A percentile compares a stretch with the other conserved stretches of the same genome.
Conservation (phyloP, 2,329 filamentous ascomycete species). For the Cryphonectria parasitica region DNA sequence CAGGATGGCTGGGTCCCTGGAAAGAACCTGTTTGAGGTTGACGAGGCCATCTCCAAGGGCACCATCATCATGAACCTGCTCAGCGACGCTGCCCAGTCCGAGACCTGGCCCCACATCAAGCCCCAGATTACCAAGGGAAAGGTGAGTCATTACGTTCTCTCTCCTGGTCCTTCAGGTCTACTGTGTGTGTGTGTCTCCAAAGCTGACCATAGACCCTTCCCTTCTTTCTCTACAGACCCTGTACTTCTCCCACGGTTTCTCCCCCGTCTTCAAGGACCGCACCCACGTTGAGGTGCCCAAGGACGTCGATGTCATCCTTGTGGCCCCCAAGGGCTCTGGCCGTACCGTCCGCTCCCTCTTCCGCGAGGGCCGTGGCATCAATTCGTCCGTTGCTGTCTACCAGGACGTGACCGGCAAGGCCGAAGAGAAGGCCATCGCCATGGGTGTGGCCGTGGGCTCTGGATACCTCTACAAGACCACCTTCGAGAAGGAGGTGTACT, state of each 20-base stretch:
- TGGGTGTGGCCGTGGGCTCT: slow-evolving; percentile 95
- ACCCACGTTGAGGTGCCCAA: slow-evolving; percentile 97
- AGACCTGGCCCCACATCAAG: slow-evolving; percentile 99
- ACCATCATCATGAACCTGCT: slow-evolving; percentile 99
- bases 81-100: slow-evolving; percentile 94
- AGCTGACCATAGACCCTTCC: not conserved
- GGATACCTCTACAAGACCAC: slow-evolving; percentile 99
- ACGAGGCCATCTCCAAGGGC: slow-evolving; percentile 91
- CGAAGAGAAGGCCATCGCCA: slow-evolving; percentile 95
- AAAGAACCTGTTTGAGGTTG: slow-evolving; percentile 98
- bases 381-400: slow-evolving; percentile 97
- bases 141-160: slow-evolving; percentile 54
- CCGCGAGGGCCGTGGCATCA: slow-evolving; percentile 99
- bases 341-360: slow-evolving; percentile 98
- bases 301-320: slow-evolving; percentile 98
- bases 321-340: slow-evolving; percentile 98
- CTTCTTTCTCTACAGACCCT: slow-evolving; percentile 68
- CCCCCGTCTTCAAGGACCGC: slow-evolving; percentile 98
- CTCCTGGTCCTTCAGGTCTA: no score
- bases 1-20: slow-evolving; percentile 98
- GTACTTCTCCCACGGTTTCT: slow-evolving; percentile 99
- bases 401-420: slow-evolving; percentile 98
- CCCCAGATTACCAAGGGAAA: slow-evolving; percentile 98
- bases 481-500: slow-evolving; percentile 99
- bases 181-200: not conserved